Evolutionary conservation across 2,329 filamentous ascomycete species (phyloP).

Genomic region (Neofusicoccum sp.): DNA sequence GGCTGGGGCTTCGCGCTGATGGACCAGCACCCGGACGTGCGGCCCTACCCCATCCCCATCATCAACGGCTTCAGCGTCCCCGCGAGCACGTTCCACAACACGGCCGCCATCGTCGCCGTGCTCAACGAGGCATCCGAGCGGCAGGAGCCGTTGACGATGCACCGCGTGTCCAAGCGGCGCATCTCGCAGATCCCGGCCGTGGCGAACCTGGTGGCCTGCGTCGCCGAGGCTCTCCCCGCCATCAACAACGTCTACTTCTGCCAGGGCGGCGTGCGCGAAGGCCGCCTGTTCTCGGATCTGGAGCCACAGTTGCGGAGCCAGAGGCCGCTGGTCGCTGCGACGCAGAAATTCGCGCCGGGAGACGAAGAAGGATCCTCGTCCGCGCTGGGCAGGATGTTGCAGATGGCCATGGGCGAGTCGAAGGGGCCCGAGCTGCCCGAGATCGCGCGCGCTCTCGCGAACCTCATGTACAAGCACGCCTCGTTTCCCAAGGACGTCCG

Average conservation of each 20-base stretch:
- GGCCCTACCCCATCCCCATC: conserved; percentile 78
- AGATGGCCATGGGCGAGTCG: background rate
- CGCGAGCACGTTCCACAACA: conserved; percentile 2
- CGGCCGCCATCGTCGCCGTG: conserved; percentile 41
- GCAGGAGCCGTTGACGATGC: conserved; percentile 36
- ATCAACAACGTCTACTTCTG: conserved; percentile 76
- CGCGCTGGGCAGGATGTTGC: background rate
- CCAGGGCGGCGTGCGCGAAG: conserved; percentile 83
- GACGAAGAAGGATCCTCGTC: conserved; percentile 32
- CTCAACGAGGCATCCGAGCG: conserved; percentile 57
- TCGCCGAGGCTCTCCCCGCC: conserved; percentile 66
- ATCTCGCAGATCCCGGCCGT: conserved; percentile 83
- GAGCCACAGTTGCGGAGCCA: conserved; percentile 57
- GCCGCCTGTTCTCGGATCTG: conserved; percentile 72
- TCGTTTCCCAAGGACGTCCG: conserved; percentile 38
- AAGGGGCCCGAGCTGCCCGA: conserved; percentile 21
- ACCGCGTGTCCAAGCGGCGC: conserved; percentile 73
- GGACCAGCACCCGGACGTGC: conserved; percentile 66
- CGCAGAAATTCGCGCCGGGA: conserved; percentile 34
- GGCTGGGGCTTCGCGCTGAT: conserved; percentile 90
- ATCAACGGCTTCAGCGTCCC: conserved; percentile 75
- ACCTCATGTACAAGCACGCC: conserved; percentile 57
- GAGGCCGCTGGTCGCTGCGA: conserved; percentile 66
- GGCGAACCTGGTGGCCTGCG: conserved; percentile 72
- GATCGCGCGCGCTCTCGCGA: conserved; percentile 52